phyloP scores from a whole-genome alignment of 495 filamentous ascomycete genomes.

The Lasiosphaeria miniovina region DNA sequence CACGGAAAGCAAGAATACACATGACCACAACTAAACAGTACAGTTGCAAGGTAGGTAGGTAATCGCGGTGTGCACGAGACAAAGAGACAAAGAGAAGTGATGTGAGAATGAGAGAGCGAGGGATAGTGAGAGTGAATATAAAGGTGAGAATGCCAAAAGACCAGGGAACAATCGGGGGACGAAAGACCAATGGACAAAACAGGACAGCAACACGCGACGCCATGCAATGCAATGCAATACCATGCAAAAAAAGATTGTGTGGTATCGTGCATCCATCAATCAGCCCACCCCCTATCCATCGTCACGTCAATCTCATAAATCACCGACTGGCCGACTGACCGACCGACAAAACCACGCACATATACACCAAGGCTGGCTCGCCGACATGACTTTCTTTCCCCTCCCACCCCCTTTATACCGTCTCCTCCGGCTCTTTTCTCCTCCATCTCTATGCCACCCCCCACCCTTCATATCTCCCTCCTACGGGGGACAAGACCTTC shows the following conservation, averaged over 20 bases:
- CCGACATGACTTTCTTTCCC: too few species aligned
- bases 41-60: neutral
- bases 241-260: neutral
- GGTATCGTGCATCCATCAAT: neutral
- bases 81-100: too few species aligned
- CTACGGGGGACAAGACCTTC: neutral
- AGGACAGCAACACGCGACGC: neutral
- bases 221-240: neutral
- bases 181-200: neutral
- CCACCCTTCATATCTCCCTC: neutral
- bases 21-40: neutral
- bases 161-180: neutral
- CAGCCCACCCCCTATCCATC: neutral
- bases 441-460: too few species aligned
- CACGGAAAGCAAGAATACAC: neutral
- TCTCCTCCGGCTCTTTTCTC: too few species aligned
- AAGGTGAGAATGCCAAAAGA: neutral
- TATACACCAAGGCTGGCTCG: too few species aligned
- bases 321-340: neutral
- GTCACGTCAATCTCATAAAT: slow-evolving; percentile 1
- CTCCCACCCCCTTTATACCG: too few species aligned
- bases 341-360: too few species aligned
- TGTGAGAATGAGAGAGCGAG: too few species aligned
- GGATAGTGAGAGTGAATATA: neutral
- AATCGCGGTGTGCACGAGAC: too few species aligned